These are phyloP conservation scores for Neurospora sp. DNA, from an alignment of 495 filamentous ascomycete genomes.

Conservation along the genomic window DNA sequence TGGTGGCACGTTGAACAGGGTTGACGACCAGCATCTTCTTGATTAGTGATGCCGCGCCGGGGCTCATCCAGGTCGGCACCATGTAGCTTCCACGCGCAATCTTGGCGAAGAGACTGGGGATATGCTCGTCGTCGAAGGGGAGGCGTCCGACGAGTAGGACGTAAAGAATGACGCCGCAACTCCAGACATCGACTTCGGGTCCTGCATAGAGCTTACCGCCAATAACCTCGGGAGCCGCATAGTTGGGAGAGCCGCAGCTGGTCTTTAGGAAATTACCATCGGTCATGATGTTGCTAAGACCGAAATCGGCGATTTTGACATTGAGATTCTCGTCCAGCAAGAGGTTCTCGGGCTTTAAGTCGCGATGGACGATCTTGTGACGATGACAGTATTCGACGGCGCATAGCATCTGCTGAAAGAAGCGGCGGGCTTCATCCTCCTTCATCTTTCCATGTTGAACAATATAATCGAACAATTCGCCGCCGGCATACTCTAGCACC, in stretches of 20 bases:
- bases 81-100: conserved; percentile 63
- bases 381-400: conserved; percentile 98
- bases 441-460: conserved; percentile 82
- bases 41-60: conserved; percentile 77
- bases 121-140: conserved; percentile 95
- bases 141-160: conserved; percentile 84
- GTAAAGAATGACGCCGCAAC: conserved; percentile 96
- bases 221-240: conserved; percentile 95
- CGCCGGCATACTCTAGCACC: conserved; percentile 95
- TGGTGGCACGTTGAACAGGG: conserved; percentile 84
- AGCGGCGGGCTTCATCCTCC: conserved; percentile 82
- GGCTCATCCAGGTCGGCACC: conserved; percentile 76
- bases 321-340: conserved; percentile 88
- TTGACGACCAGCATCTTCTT: conserved; percentile 91
- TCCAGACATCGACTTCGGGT: conserved; percentile 98
- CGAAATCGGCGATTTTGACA: conserved; percentile 98
- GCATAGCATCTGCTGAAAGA: conserved; percentile 99
- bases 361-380: conserved; percentile 97
- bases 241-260: conserved; percentile 95
- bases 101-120: conserved; percentile 33
- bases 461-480: conserved; percentile 95
- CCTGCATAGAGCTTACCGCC: conserved; percentile 95
- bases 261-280: conserved; percentile 99
- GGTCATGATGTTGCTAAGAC: conserved; percentile 98
- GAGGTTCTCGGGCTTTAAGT: conserved; percentile 95